Evolutionary conservation across 2,329 filamentous ascomycete genomes (phyloP), one percentile per base, ranked within the genome.

Genomic region (Volutella citrinella): DNA sequence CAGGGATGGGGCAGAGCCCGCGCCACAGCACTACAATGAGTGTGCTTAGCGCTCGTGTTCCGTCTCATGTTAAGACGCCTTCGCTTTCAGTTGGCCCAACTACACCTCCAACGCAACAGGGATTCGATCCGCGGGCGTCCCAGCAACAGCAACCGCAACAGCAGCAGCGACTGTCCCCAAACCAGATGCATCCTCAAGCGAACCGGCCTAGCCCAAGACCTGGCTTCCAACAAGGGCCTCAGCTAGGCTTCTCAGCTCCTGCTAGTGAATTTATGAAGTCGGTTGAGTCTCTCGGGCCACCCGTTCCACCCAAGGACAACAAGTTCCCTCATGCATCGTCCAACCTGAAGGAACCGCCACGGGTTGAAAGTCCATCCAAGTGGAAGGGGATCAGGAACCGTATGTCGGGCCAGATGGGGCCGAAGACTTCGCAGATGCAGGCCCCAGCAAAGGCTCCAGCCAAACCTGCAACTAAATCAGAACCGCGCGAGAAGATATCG

Each of bases 301-400:
- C 35, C 21, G 43, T 47, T 4, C 45, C 47, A 11, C 36, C 34
- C 3, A 46, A 48, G 19, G 37, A 49, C 5, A 28, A 19, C 21
- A 29, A 30, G 31, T 19, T 29, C 10, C 24, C 21, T 27, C 27
- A 30, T 17, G 37, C 36, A 16, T 41, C 42, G 10, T 31, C 36
- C 7, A 27, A 28, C 10, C 25, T 37, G 10, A 36, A 46, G 25
- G 34, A 30, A 9, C 39, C 38, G 6, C 18, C 31, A 32, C 45
- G 43, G 8, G 42, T 52, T 18, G 44, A 43, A 9, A 44, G 45
- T 19, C 43, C 49, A 6, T 59, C 54, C 5, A 56, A 53, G 26
- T 61, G 58, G 60, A 63, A 59, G 36, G 58, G 51, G 3, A 27
- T 63, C 13, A 57, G 36, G 34, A 60, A 52, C 19, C 51, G 58